Percentiles rank a stretch among this genome's conserved stretches.
Evolutionary conservation across 2,329 filamentous ascomycete species (phyloP).

Genomic region (Amauroascus niger): DNA sequence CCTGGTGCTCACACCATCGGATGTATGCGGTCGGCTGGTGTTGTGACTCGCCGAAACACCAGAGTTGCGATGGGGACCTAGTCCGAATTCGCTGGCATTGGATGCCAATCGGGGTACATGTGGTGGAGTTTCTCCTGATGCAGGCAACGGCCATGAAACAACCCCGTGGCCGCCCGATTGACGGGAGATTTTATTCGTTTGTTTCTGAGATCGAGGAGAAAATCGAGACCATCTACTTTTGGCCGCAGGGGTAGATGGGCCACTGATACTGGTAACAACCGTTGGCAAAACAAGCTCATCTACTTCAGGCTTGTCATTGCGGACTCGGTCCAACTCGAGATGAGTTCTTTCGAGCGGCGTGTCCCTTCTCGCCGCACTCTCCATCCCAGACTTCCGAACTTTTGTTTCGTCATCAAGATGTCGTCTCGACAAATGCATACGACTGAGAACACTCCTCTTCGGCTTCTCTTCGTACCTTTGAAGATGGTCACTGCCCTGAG

Average conservation of each 20-base stretch:
- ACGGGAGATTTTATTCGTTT: constrained; percentile 23
- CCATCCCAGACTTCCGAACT: constrained; percentile 46
- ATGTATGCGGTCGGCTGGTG: constrained; percentile 12
- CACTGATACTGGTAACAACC: background rate
- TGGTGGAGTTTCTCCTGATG: background rate
- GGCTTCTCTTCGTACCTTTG: constrained; percentile 19
- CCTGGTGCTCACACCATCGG: constrained; percentile 15
- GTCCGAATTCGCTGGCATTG: background rate
- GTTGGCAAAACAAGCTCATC: constrained; percentile 4
- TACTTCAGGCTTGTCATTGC: constrained; percentile 19
- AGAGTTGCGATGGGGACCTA: background rate
- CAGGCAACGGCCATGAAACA: constrained; percentile 1
- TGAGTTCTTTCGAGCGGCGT: constrained; percentile 51
- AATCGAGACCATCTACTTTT: constrained; percentile 11
- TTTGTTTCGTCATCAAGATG: constrained; percentile 28
- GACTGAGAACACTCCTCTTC: constrained; percentile 27
- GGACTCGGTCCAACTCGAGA: constrained; percentile 37
- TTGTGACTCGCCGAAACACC: background rate
- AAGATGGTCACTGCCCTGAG: constrained; percentile 29
- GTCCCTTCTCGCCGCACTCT: constrained; percentile 54
- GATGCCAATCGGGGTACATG: constrained; percentile 1
- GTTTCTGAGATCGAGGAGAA: constrained; percentile 21
- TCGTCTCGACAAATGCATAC: constrained; percentile 23
- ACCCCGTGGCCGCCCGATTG: constrained; percentile 7
- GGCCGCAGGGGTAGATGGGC: constrained; percentile 17